Evolutionary conservation across 2,329 filamentous ascomycete species (phyloP), one percentile per base, ranked within the genome.

Genomic region (Pochonia chlamydosporia): DNA sequence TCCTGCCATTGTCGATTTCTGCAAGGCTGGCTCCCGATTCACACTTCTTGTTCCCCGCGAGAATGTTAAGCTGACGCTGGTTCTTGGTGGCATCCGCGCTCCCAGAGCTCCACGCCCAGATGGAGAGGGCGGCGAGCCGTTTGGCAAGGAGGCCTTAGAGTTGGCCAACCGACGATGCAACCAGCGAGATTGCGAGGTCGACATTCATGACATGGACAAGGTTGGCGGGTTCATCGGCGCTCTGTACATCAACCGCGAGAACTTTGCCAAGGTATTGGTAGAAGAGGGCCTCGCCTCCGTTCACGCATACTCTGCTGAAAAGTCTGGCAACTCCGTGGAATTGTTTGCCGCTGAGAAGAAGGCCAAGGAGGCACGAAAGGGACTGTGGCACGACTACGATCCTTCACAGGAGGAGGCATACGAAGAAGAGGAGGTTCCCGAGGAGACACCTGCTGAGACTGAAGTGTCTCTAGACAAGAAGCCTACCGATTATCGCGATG

Each of bases 171-270:
- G 82, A 59, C 82, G 91, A 49, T 90, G 87, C 70, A 87, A 90
- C 74, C 93, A 99, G 73, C 85, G 93, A 46, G 93, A 99, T 66
- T 91, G 93, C 42, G 92, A 97, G 68, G 88, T 99, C 49, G 91
- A 99, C 59, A 86, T 99, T 18, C 84, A 96, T 65, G 90, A 91
- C 59, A 87, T 89, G 56, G 93, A 99, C 76, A 97, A 96, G 75
- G 85, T 93, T 23, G 93, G 93, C 59, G 93, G 93, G 31, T 99
- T 99, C 74, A 97, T 99, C 56, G 93, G 93, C 47, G 88, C 89
- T 13, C 76, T 99, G 21, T 96, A 90, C 66, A 81, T 99, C 65
- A 92, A 90, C 74, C 87, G 91, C 45, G 92, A 97, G 70, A 97
- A 88, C 72, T 95, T 99, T 62, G 89, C 91, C 60, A 96, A 96